These are phyloP conservation scores for Plasmodium gallinaceum DNA, from an alignment of 169 alveolate species.

Conservation along the genomic window DNA sequence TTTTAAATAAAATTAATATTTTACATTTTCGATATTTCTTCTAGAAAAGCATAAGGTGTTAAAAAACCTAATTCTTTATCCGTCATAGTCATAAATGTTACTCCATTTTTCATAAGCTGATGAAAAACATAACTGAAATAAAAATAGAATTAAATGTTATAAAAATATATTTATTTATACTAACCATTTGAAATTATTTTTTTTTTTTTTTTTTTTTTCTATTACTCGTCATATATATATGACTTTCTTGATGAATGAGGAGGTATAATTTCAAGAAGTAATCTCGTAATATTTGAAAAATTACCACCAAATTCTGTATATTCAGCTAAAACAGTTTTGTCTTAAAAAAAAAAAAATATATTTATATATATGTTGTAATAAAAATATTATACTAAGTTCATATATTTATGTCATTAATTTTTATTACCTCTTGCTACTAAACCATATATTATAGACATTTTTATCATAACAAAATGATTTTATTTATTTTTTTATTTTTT, in stretches of 20 bases:
- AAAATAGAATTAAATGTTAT: background rate
- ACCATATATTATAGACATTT: constrained; percentile 76
- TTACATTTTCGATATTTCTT: constrained; percentile 74
- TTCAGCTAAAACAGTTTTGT: constrained; percentile 72
- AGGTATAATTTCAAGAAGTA: constrained; percentile 74
- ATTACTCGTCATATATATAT: constrained; percentile 70
- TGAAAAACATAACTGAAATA: constrained; percentile 69
- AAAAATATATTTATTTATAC: background rate
- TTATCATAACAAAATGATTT: background rate
- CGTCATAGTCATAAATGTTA: constrained; percentile 75
- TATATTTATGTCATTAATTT: constrained; percentile 1
- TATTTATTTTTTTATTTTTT: no score
- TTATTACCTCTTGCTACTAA: constrained; percentile 76
- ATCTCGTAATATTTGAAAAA: constrained; percentile 68
- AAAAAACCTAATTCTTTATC: constrained; percentile 72
- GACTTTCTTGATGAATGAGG: constrained; percentile 74
- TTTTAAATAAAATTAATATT: background rate
- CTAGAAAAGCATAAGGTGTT: constrained; percentile 72
- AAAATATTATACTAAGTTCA: background rate
- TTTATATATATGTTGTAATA: background rate
- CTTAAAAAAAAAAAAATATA: constrained; percentile 17
- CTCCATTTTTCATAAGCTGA: constrained; percentile 74
- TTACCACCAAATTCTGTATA: constrained; percentile 76
- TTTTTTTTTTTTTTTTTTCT: background rate
- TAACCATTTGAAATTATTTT: background rate